Conservation (phyloP, 257 asterid genomes). For the Nicotiana undulata region DNA sequence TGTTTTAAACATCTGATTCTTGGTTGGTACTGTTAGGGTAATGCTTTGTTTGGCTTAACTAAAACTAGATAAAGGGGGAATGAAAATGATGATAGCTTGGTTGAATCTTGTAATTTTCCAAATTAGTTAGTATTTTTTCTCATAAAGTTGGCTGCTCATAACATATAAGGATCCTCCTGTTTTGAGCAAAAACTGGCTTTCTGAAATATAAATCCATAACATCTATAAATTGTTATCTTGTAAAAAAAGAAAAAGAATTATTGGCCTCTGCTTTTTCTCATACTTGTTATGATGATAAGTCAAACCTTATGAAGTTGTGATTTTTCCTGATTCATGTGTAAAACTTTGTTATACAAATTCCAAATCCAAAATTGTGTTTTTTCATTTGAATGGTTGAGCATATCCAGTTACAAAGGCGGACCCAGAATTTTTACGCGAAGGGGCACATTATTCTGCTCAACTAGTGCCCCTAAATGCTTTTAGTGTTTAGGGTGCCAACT, state of each 20-base stretch:
- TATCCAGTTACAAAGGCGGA: too few species aligned
- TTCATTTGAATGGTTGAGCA: not conserved
- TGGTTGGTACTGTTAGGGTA: not conserved
- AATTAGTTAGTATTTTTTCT: not conserved
- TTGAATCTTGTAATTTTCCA: not conserved
- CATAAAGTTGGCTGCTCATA: not conserved
- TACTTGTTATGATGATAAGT: not conserved
- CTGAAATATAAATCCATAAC: not conserved
- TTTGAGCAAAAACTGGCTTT: not conserved
- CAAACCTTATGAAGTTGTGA: not conserved
- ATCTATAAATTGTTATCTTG: not conserved
- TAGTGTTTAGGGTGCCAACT: too few species aligned
- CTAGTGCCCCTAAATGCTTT: too few species aligned
- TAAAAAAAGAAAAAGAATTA: not conserved
- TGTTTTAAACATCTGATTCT: not conserved
- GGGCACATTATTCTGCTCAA: too few species aligned
- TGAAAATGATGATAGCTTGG: not conserved
- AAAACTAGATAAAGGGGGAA: not conserved
- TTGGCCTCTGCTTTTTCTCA: not conserved
- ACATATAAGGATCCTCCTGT: not conserved
- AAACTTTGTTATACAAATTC: not conserved
- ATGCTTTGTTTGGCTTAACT: not conserved
- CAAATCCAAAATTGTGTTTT: not conserved
- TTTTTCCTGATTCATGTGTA: not conserved
- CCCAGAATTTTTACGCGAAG: too few species aligned